A percentile compares a stretch with the other conserved stretches of the same genome.
These are phyloP conservation scores for Yamadazyma sp. DNA, from an alignment of 805 yeast genomes.

Conservation along the genomic window DNA sequence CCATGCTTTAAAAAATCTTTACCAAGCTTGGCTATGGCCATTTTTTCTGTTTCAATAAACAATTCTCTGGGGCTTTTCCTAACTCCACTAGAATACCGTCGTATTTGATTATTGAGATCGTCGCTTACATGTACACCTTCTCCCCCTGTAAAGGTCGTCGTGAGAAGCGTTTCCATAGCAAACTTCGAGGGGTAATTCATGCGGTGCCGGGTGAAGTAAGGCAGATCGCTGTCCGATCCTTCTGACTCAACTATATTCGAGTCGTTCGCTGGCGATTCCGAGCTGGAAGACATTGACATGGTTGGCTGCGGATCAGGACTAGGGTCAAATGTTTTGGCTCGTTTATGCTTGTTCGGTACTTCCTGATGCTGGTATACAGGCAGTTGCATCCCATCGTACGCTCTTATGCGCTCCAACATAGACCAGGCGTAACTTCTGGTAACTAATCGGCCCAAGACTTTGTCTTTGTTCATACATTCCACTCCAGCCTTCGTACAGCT, in stretches of 20 bases:
- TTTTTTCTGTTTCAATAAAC: constrained; percentile 15
- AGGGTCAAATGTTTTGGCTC: neutral
- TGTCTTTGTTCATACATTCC: constrained; percentile 24
- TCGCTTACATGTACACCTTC: constrained; percentile 10
- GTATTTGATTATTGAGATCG: constrained; percentile 12
- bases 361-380: neutral
- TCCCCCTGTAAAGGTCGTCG: constrained; percentile 5
- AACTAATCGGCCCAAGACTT: constrained; percentile 11
- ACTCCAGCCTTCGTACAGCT: constrained; percentile 28
- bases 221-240: constrained; percentile 4
- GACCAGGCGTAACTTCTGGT: constrained; percentile 10
- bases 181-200: constrained; percentile 1
- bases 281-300: neutral
- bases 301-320: neutral
- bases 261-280: neutral
- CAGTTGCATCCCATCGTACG: neutral
- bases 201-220: constrained; percentile 1
- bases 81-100: constrained; percentile 7
- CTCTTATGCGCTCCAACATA: constrained; percentile 5
- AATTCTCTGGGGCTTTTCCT: constrained; percentile 11
- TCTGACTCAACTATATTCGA: neutral
- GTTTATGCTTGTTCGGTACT: neutral
- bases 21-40: constrained; percentile 14
- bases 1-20: constrained; percentile 15
- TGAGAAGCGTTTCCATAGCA: constrained; percentile 10